A percentile compares a stretch with the other conserved stretches of the same genome.
Conservation (phyloP, 2,329 filamentous ascomycete species). For the Botrytis elliptica region DNA sequence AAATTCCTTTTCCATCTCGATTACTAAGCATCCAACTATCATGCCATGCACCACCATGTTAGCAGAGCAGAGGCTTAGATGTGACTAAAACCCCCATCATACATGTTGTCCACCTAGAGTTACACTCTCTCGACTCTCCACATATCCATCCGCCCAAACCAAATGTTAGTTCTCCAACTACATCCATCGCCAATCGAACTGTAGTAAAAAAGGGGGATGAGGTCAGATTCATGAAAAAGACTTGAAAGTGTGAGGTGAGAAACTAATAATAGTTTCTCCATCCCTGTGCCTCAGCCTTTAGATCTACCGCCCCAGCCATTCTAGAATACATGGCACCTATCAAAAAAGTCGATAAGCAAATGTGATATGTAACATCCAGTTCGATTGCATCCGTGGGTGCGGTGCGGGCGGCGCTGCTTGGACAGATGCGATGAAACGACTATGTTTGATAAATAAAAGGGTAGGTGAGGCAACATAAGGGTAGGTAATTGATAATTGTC, state of each 20-base stretch:
- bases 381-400: background rate
- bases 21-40: background rate
- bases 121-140: background rate
- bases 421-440: background rate
- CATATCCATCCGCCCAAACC: background rate
- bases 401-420: background rate
- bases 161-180: background rate
- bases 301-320: background rate
- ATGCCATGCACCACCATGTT: no score
- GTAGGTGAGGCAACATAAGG: background rate
- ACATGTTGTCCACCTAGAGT: background rate
- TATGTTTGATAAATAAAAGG: background rate
- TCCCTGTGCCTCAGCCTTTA: background rate
- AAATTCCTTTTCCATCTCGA: background rate
- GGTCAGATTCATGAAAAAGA: background rate
- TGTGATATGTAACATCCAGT: background rate
- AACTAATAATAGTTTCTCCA: background rate
- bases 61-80: background rate
- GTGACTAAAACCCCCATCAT: background rate
- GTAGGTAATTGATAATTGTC: background rate
- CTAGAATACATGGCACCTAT: background rate
- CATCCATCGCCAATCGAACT: background rate
- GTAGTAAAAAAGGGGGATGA: background rate
- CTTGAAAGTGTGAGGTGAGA: background rate
- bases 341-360: background rate